These are phyloP conservation scores for Nematocida sp. DNA, from an alignment of 371 early-diverging fungal genomes.

Conservation along the genomic window DNA sequence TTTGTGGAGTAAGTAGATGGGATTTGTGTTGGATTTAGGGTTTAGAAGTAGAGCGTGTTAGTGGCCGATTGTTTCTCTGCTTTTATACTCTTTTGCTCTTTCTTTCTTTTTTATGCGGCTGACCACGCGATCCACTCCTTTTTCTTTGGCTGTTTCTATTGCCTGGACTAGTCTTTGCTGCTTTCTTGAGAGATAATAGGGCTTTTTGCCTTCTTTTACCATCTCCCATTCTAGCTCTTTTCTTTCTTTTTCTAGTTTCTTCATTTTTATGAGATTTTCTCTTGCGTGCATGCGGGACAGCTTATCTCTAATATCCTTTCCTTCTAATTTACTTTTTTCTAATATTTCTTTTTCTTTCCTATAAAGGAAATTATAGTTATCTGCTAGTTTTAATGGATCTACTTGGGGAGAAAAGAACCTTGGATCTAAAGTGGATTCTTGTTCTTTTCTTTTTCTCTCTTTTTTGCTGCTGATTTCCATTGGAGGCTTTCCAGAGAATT, in stretches of 20 bases:
- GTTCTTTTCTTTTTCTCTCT: slow-evolving; percentile 10
- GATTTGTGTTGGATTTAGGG: too few species aligned
- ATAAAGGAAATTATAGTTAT: slow-evolving; percentile 36
- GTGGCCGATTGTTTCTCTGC: slow-evolving; percentile 9
- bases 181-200: slow-evolving; percentile 42
- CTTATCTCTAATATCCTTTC: slow-evolving; percentile 22
- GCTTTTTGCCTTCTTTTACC: slow-evolving; percentile 44
- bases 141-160: slow-evolving; percentile 29
- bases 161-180: slow-evolving; percentile 2
- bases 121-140: slow-evolving; percentile 33
- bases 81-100: slow-evolving; percentile 42
- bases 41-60: too few species aligned
- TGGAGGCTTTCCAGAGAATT: background rate
- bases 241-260: slow-evolving; percentile 26
- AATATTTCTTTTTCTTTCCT: slow-evolving; percentile 23
- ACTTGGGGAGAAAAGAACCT: background rate
- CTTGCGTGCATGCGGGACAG: slow-evolving; percentile 12
- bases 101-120: slow-evolving; percentile 34
- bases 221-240: slow-evolving; percentile 16
- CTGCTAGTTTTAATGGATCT: background rate
- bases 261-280: slow-evolving; percentile 8
- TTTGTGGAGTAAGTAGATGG: too few species aligned
- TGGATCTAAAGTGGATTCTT: slow-evolving; percentile 10
- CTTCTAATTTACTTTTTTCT: background rate
- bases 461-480: slow-evolving; percentile 28